Conservation (phyloP, 2,329 filamentous ascomycete genomes). For the Tolypocladium endophyticum region DNA sequence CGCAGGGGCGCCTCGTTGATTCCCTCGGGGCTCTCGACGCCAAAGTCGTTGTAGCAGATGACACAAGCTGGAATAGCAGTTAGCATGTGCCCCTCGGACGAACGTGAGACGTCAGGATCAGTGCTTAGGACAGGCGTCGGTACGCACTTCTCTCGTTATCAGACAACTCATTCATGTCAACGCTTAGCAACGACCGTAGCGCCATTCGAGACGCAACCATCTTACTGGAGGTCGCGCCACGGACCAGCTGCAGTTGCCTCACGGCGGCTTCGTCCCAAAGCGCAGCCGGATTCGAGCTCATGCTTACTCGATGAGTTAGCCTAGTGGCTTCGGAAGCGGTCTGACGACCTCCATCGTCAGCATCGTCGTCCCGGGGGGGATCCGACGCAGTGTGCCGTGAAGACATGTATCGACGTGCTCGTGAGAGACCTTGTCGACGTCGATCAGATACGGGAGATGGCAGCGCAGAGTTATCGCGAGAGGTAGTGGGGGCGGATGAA, state of each 20-base stretch:
- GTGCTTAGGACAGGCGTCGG: background rate
- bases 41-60: constrained; percentile 56
- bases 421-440: constrained; percentile 14
- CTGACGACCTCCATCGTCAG: constrained; percentile 1
- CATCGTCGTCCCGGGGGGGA: constrained; percentile 10
- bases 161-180: constrained; percentile 32
- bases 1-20: constrained; percentile 45
- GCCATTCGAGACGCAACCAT: constrained; percentile 37
- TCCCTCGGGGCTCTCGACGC: constrained; percentile 45
- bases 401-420: constrained; percentile 14
- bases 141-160: constrained; percentile 38
- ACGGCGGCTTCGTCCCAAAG: constrained; percentile 20
- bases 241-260: constrained; percentile 33
- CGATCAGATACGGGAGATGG: constrained; percentile 12
- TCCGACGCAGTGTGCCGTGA: constrained; percentile 14
- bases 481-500: background rate
- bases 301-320: background rate
- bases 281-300: background rate
- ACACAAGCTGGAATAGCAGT: constrained; percentile 37
- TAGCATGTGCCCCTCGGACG: background rate
- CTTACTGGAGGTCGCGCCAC: constrained; percentile 31
- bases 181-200: constrained; percentile 33
- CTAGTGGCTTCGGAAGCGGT: background rate
- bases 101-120: background rate
- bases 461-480: background rate